Percentiles rank a stretch among this genome's conserved stretches.
Evolutionary conservation across 2,329 filamentous ascomycete genomes (phyloP).

Genomic region (Calonectria crousiana): DNA sequence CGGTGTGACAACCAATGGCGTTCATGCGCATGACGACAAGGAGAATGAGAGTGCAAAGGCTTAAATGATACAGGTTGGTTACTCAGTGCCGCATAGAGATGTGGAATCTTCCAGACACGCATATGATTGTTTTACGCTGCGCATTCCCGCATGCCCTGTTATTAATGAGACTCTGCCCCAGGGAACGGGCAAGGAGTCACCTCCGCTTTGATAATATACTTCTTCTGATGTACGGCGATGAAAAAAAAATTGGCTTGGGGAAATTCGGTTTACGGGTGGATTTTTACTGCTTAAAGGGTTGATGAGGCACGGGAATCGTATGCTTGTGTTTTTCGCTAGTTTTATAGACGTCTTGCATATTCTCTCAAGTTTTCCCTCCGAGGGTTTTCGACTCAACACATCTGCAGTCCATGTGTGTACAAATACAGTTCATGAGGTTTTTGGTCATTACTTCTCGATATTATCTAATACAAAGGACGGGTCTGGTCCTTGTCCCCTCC

Average conservation of each 20-base stretch:
- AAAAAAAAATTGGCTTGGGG: constrained; percentile 19
- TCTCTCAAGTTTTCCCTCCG: not conserved
- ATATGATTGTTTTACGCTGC: constrained; percentile 13
- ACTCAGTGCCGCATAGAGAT: not conserved
- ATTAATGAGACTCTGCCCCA: constrained; percentile 18
- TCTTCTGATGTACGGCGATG: constrained; percentile 8
- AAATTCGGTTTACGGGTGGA: constrained; percentile 6
- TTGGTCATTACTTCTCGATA: constrained; percentile 25
- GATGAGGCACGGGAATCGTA: constrained; percentile 20
- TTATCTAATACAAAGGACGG: constrained; percentile 28
- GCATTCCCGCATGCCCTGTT: constrained; percentile 19
- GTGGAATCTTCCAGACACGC: constrained; percentile 3
- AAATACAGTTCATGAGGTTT: constrained; percentile 25
- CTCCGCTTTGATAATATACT: constrained; percentile 10
- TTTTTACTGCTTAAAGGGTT: constrained; percentile 5
- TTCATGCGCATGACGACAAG: constrained; percentile 31
- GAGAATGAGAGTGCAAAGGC: constrained; percentile 28
- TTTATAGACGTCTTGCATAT: constrained; percentile 27
- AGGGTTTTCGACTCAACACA: constrained; percentile 8
- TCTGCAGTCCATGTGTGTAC: constrained; percentile 13
- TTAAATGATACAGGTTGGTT: constrained; percentile 3
- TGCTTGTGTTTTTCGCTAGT: constrained; percentile 21
- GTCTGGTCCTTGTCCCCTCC: constrained; percentile 2
- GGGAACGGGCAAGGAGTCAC: not conserved
- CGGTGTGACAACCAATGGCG: constrained; percentile 43